Percentiles rank a stretch among this genome's conserved stretches.
phyloP scores from a whole-genome alignment of 2,329 filamentous ascomycete genomes.

The Ophiostoma perfectum region DNA sequence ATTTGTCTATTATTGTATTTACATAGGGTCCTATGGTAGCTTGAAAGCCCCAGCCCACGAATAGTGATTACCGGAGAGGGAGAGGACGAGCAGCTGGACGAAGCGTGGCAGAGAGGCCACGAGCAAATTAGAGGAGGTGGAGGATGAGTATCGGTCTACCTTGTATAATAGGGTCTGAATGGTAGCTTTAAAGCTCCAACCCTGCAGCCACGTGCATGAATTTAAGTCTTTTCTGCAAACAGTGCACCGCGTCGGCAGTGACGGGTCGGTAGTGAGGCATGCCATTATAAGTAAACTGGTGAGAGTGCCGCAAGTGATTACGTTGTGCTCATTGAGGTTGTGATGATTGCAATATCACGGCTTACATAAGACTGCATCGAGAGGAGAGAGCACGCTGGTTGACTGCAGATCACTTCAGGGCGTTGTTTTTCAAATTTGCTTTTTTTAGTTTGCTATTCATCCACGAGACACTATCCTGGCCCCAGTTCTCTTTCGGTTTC shows the following conservation, averaged over 20 bases:
- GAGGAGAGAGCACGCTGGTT: no score
- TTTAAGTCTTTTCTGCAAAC: background rate
- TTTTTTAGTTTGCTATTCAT: background rate
- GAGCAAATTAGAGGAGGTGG: constrained; percentile 9
- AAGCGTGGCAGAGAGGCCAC: background rate
- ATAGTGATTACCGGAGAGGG: constrained; percentile 27
- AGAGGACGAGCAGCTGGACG: background rate
- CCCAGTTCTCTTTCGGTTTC: background rate
- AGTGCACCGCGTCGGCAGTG: no score
- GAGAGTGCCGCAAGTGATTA: no score
- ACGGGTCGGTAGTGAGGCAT: no score
- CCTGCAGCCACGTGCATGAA: constrained; percentile 29
- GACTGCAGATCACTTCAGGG: no score
- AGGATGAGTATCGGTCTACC: background rate
- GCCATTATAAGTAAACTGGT: no score
- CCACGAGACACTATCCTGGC: background rate
- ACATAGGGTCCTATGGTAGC: constrained; percentile 51
- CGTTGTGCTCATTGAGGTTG: no score
- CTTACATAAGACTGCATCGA: background rate
- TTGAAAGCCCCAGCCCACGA: constrained; percentile 59
- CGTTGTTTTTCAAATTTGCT: background rate
- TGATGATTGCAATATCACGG: background rate
- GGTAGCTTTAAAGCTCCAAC: constrained; percentile 48
- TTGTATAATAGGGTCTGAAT: constrained; percentile 38
- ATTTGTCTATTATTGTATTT: constrained; percentile 4